Evolutionary conservation across 495 filamentous ascomycete genomes (phyloP).

Genomic region (Aspergillus steynii): DNA sequence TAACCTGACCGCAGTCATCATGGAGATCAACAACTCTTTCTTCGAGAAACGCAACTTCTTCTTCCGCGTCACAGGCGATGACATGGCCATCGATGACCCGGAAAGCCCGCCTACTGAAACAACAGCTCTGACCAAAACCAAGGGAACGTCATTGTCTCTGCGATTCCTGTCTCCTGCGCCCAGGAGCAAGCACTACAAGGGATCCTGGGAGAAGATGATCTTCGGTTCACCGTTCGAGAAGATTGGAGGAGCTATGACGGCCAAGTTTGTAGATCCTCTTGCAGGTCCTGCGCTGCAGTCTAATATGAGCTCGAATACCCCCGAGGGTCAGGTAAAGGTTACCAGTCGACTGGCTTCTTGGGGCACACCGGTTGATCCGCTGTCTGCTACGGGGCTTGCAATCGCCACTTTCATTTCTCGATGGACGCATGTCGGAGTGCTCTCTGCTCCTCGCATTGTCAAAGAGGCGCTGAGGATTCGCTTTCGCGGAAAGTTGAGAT

Average conservation of each 20-base stretch:
- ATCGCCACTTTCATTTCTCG: neutral
- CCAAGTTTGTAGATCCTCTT: neutral
- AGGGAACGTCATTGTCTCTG: neutral
- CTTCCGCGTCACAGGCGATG: neutral
- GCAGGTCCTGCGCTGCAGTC: neutral
- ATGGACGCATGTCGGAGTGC: neutral
- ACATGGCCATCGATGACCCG: slow-evolving; percentile 1
- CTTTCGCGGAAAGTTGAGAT: neutral
- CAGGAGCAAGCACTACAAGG: neutral
- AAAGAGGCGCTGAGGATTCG: neutral
- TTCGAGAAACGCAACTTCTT: neutral
- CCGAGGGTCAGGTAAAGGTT: neutral
- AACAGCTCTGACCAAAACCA: neutral
- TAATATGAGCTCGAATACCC: neutral
- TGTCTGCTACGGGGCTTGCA: neutral
- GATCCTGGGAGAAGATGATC: neutral
- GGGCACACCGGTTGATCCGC: neutral
- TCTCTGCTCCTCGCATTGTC: neutral
- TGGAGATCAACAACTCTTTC: slow-evolving; percentile 8
- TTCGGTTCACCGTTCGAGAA: neutral
- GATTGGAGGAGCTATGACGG: neutral
- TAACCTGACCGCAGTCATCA: neutral
- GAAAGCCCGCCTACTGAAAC: neutral
- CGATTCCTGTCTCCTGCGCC: neutral
- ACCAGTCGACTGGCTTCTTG: neutral